phyloP scores from a whole-genome alignment of 306 rosid species.

The Vicia sativa region DNA sequence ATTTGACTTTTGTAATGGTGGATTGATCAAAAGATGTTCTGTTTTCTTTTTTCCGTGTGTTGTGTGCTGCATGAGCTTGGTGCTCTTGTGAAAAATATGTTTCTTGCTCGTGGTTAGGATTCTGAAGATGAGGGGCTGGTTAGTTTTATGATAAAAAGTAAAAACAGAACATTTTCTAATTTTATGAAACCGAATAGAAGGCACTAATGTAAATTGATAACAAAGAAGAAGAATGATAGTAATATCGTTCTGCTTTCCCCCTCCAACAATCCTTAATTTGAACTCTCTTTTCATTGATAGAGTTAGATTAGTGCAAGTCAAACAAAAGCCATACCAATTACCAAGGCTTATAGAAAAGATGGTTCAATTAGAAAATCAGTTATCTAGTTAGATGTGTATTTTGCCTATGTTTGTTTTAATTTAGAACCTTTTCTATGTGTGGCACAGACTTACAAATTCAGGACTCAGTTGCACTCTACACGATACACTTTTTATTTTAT shows the following conservation, averaged over 20 bases:
- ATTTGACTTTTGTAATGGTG: background rate
- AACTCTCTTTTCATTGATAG: slow-evolving; percentile 1
- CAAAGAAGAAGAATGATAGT: background rate
- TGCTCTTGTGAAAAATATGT: slow-evolving; percentile 20
- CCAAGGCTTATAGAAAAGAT: background rate
- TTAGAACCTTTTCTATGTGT: background rate
- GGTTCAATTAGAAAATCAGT: slow-evolving; percentile 2
- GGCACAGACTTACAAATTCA: background rate
- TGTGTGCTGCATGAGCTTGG: slow-evolving; percentile 8
- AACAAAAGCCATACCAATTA: background rate
- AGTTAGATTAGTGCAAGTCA: background rate
- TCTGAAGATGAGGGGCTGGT: slow-evolving; percentile 9
- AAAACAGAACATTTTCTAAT: no score
- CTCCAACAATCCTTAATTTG: background rate
- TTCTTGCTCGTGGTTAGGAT: background rate
- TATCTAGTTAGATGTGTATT: slow-evolving; percentile 12
- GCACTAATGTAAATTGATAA: background rate
- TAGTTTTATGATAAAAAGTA: background rate
- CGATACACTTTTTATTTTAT: no score
- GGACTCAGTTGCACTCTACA: background rate
- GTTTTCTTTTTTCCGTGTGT: background rate
- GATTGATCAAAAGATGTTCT: slow-evolving; percentile 1
- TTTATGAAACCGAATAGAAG: background rate
- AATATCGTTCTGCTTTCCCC: background rate
- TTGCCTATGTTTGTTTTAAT: background rate